These are phyloP conservation scores for Acacia confusa DNA, from an alignment of 306 rosid species.

Conservation along the genomic window DNA sequence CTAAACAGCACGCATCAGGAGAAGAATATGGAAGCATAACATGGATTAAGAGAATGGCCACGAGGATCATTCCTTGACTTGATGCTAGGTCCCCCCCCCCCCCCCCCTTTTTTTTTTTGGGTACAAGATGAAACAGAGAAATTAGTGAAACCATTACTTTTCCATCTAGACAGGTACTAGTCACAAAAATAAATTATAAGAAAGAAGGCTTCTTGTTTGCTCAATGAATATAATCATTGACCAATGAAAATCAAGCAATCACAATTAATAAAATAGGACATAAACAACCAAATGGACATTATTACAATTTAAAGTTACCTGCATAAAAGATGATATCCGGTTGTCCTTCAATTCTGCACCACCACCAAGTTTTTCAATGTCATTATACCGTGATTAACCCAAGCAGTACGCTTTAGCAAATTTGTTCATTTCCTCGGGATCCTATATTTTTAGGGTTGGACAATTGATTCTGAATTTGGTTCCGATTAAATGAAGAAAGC, in stretches of 20 bases:
- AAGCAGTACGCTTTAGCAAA: neutral
- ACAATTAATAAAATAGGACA: neutral
- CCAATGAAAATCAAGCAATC: neutral
- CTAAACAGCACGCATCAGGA: neutral
- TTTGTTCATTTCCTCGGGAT: neutral
- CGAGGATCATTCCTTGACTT: neutral
- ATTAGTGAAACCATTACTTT: neutral
- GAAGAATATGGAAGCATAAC: neutral
- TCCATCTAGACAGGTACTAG: neutral
- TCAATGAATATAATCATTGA: neutral
- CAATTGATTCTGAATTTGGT: neutral
- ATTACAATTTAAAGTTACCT: conserved; percentile 36
- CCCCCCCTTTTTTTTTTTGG: too few species aligned
- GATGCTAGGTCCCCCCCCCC: neutral
- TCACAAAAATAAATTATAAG: neutral
- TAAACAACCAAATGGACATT: neutral
- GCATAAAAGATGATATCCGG: conserved; percentile 56
- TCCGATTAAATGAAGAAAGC: neutral
- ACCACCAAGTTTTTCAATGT: conserved; percentile 21
- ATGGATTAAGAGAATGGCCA: neutral
- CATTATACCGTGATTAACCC: neutral
- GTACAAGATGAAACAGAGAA: neutral
- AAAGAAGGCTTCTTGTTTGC: neutral
- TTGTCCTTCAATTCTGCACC: conserved; percentile 54
- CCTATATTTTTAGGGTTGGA: neutral